These are phyloP conservation scores for Vanderwaltozyma polyspora DNA, from an alignment of 805 yeast species.

Conservation along the genomic window DNA sequence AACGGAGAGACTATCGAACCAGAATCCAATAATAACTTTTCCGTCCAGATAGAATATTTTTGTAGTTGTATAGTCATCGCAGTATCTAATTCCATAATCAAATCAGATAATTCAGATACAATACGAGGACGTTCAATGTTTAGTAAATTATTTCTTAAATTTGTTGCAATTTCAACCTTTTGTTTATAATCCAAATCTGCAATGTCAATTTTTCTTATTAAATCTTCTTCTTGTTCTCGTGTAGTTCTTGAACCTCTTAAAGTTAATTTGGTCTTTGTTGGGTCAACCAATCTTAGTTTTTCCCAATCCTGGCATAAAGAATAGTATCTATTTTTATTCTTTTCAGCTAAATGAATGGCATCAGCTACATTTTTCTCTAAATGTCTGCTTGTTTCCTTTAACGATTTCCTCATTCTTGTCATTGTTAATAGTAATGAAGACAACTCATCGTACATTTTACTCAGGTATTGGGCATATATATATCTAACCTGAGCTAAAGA, in stretches of 20 bases:
- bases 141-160: conserved; percentile 61
- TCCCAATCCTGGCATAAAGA: conserved; percentile 81
- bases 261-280: conserved; percentile 70
- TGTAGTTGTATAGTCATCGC: conserved; percentile 82
- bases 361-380: conserved; percentile 79
- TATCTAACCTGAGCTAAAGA: conserved; percentile 59
- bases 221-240: conserved; percentile 80
- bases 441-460: conserved; percentile 78
- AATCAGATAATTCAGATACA: conserved; percentile 57
- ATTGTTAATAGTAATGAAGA: conserved; percentile 58
- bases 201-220: conserved; percentile 62
- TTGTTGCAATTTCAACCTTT: conserved; percentile 61
- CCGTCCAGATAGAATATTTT: conserved; percentile 79
- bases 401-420: conserved; percentile 56
- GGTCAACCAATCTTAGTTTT: conserved; percentile 67
- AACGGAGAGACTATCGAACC: conserved; percentile 79
- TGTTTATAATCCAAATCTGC: conserved; percentile 83
- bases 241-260: conserved; percentile 69
- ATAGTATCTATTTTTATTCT: conserved; percentile 69
- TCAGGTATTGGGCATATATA: conserved; percentile 67
- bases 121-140: conserved; percentile 66
- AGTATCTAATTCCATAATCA: conserved; percentile 77
- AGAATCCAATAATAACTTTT: conserved; percentile 68
- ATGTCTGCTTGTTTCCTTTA: conserved; percentile 72
- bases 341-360: conserved; percentile 73